phyloP scores from a whole-genome alignment of 192 early-diverging fungal species.

The Coemansia sp. region DNA sequence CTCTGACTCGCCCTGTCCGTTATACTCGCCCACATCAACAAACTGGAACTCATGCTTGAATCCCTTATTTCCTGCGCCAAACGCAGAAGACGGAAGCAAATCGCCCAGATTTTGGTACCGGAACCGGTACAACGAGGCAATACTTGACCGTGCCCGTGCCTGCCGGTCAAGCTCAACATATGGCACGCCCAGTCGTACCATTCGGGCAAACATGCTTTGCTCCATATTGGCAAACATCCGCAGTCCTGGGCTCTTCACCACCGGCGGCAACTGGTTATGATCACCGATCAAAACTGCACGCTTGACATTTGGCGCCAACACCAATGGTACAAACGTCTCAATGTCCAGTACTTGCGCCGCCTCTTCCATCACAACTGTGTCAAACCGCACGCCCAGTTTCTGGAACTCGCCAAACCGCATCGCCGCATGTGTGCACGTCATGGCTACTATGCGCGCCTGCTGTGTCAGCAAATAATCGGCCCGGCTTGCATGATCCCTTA shows the following conservation, averaged over 20 bases:
- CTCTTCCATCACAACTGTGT: constrained; percentile 97
- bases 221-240: constrained; percentile 90
- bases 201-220: constrained; percentile 89
- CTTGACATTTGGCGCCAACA: constrained; percentile 67
- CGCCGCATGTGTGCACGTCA: constrained; percentile 97
- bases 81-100: constrained; percentile 58
- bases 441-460: constrained; percentile 94
- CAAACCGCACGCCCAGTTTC: constrained; percentile 90
- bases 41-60: constrained; percentile 87
- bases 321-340: constrained; percentile 90
- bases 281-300: constrained; percentile 97
- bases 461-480: constrained; percentile 91
- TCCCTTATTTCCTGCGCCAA: constrained; percentile 72
- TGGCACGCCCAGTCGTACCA: constrained; percentile 93
- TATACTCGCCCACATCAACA: constrained; percentile 77
- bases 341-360: constrained; percentile 94
- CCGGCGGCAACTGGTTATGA: constrained; percentile 95
- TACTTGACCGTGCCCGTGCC: constrained; percentile 77
- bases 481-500: constrained; percentile 75
- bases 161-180: constrained; percentile 78
- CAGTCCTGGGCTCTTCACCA: constrained; percentile 86
- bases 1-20: constrained; percentile 76
- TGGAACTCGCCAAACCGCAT: constrained; percentile 85
- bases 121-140: constrained; percentile 87
- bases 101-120: constrained; percentile 75